phyloP scores from a whole-genome alignment of 441 rosid species.

The Iberis amara region DNA sequence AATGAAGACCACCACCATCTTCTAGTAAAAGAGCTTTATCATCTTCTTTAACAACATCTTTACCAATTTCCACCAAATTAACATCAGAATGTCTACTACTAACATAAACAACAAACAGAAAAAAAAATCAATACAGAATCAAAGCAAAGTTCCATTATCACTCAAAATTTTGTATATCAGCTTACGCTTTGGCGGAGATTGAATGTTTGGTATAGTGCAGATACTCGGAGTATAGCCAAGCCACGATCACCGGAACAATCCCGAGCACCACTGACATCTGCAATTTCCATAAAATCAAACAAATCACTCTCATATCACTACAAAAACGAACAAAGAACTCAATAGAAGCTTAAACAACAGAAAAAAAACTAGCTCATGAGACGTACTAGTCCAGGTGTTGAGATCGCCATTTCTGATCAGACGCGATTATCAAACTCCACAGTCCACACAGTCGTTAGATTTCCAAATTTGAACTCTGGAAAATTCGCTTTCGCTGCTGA shows the following conservation, averaged over 20 bases:
- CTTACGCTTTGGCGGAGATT: slow-evolving; percentile 45
- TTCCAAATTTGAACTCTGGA: not conserved
- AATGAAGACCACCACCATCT: slow-evolving; percentile 55
- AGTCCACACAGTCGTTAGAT: not conserved
- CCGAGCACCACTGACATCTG: slow-evolving; percentile 60
- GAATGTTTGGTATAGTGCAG: slow-evolving; percentile 43
- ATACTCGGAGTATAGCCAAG: slow-evolving; percentile 60
- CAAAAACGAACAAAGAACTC: not conserved
- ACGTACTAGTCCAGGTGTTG: slow-evolving; percentile 78
- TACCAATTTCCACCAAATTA: slow-evolving; percentile 45
- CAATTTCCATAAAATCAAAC: slow-evolving; percentile 5
- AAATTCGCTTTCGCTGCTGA: slow-evolving; percentile 8
- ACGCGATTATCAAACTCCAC: slow-evolving; percentile 18
- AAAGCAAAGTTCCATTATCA: not conserved
- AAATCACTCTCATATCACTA: slow-evolving; percentile 14
- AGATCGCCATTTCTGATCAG: slow-evolving; percentile 44
- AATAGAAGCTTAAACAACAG: slow-evolving; percentile 3
- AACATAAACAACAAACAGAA: slow-evolving; percentile 19
- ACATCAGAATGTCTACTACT: slow-evolving; percentile 68
- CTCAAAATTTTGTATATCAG: not conserved
- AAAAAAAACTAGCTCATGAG: not conserved
- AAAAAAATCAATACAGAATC: slow-evolving; percentile 7
- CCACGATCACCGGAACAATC: slow-evolving; percentile 42
- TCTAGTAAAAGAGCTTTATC: slow-evolving; percentile 47
- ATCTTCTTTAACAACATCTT: slow-evolving; percentile 46